Evolutionary conservation across 352 stramenopile genomes (phyloP), one percentile per base, ranked within the genome.

Genomic region (Phytophthora podocarpi): DNA sequence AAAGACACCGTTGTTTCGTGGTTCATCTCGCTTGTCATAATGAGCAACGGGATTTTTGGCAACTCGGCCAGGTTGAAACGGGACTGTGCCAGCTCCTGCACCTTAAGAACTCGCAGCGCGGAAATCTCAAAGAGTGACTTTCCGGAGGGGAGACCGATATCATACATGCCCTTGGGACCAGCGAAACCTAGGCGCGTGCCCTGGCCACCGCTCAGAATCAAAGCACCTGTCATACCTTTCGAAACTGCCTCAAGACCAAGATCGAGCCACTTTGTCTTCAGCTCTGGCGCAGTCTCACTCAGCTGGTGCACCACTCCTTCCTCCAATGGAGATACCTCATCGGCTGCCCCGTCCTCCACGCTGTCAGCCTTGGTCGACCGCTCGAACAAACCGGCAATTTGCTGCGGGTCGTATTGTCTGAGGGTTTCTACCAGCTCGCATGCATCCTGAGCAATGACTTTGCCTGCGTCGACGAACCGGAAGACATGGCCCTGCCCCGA

Each of bases 1-100:
- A 93, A 99, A 6, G 61, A 62, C 4, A 87, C 59, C 5, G 97
- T 99, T 20, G 89, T 80, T 13, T 93, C 83, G 68, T 99, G 89
- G 70, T 99, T 99, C 67, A 98, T 87, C 13, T 91, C 85, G 68
- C 91, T 98, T 13, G 97, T 99, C 97, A 99, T 99, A 43, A 99
- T 87, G 59, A 97, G 98, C 34, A 98, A 88, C 31, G 86, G 85
- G 15, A 78, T 56, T 69, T 71, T 37, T 88, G 70, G 43, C 18
- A 32, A 16, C 27, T 67, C 31, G 10, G 35, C n/a, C 43, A 68
- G 37, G 3, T 63, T 58, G 20, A 65, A 67, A 20, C 28, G 48
- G 11, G 32, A 42, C 27, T 78, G 27, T 12, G 76, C 77, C 18
- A 91, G 59, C 40, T 59, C 21, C 23, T 85, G 69, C 0, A 98